These are phyloP conservation scores for Pseudocercospora macadamiae DNA, from an alignment of 2,329 filamentous ascomycete species.

Conservation along the genomic window DNA sequence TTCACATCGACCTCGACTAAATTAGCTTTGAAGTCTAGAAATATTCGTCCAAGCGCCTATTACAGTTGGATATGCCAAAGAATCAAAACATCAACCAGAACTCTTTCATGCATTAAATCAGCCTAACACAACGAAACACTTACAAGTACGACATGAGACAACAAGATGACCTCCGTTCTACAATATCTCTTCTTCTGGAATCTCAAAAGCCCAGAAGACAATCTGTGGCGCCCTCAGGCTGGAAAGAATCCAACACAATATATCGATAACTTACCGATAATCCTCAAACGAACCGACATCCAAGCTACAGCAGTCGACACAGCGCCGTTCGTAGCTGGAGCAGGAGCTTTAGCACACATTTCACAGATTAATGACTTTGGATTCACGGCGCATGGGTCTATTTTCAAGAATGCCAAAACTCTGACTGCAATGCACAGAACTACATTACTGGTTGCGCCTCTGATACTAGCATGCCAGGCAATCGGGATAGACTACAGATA, in stretches of 20 bases:
- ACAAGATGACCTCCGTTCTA: slow-evolving; percentile 16
- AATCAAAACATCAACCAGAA: slow-evolving; percentile 2
- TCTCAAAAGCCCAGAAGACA: slow-evolving; percentile 32
- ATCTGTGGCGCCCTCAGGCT: slow-evolving; percentile 36
- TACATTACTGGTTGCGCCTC: slow-evolving; percentile 25
- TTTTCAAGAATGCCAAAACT: slow-evolving; percentile 35
- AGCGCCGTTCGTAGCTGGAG: slow-evolving; percentile 34
- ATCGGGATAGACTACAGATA: slow-evolving; percentile 32
- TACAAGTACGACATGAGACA: no score
- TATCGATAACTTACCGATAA: slow-evolving; percentile 28
- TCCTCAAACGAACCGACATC: slow-evolving; percentile 31
- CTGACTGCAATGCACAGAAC: slow-evolving; percentile 34
- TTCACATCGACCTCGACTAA: no score
- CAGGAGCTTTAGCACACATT: slow-evolving; percentile 31
- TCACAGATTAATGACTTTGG: slow-evolving; percentile 34
- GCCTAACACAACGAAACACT: no score
- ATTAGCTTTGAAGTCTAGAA: no score
- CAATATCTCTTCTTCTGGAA: slow-evolving; percentile 38
- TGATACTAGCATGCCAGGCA: slow-evolving; percentile 32
- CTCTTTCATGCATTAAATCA: no score
- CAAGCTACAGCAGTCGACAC: slow-evolving; percentile 35
- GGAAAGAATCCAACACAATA: slow-evolving; percentile 24
- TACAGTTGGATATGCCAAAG: no score
- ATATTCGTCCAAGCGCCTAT: no score
- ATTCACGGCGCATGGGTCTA: slow-evolving; percentile 32